Evolutionary conservation across 345 rosid species (phyloP), one percentile per base, ranked within the genome.

Genomic region (Moricandia arvensis): DNA sequence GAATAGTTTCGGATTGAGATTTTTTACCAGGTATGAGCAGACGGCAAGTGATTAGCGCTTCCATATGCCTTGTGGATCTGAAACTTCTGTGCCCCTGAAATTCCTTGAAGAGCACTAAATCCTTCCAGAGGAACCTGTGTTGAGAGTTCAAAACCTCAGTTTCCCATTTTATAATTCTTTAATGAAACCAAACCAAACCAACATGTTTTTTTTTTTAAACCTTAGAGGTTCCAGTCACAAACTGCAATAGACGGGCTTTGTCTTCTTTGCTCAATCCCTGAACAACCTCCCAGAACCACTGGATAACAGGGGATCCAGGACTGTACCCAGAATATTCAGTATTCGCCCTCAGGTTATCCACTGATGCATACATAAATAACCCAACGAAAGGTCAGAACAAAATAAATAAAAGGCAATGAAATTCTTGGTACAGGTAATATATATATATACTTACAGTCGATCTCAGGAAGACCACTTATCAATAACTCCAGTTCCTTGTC

Each of bases 1-100:
- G 4, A 35, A 35, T 35, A 35, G 41, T 35, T 2, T 35, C 41
- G 53, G 63, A 27, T 54, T 26, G 30, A 67, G 54, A 67, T 68
- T 68, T 85, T 64, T 43, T 38, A 91, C 98, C 98, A 94, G 33
- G 98, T 94, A 75, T 94, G 98, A 33, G 98, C 98, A 5, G 98
- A 94, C 45, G 98, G 97, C 79, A 94, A 84, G 79, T 90, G 98
- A 79, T 87, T 90, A 5, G 86, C 70, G 74, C 96, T 90, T 74
- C 98, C 98, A 62, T 94, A 94, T 13, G 98, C 98, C 78, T 89
- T 94, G 92, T 94, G 98, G 82, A 91, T 94, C 82, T 94, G 98
- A 68, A 94, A 94, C 85, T 90, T 94, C 67, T 94, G 98, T 1
- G 92, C 80, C 7, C 98, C 97, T 26, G 98, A 94, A 65, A 94